Evolutionary conservation across 805 yeast species (phyloP), one percentile per base, ranked within the genome.

Genomic region (Yarrowia sp.): DNA sequence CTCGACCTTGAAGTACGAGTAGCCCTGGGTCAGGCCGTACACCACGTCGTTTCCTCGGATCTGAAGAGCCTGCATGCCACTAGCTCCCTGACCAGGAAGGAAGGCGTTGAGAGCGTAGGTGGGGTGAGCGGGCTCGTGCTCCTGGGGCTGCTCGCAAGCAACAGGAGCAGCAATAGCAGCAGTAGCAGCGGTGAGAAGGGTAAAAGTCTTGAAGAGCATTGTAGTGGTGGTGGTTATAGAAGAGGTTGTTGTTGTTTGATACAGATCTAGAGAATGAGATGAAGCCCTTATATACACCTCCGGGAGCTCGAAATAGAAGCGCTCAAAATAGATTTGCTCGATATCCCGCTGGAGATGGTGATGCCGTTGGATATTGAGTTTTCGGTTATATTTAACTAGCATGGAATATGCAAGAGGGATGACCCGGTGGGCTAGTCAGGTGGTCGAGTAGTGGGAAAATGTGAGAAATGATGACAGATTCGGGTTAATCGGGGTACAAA

Each of bases 81-180:
- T 2, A 30, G 52, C 52, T 15, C 52, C 52, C 38, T 47, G 17
- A 5, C 52, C 52, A 47, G 52, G 52, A 19, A 47, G 3, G 19
- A 47, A 9, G 12, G 19, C 38, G 19, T 47, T 15, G 19, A 30
- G 52, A 30, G 38, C 1, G 19, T 47, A 47, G 14, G 52, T 47
- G 19, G 38, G 52, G 19, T 47, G 52, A 14, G 34, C 3, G 14
- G 50, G 5, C 19, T 30, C 38, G 14, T 47, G 36, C 17, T 46
- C 50, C 50, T 24, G 36, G 14, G 52, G 38, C 13, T 24, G 13
- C 19, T 47, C 38, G 38, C 52, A 47, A 10, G 52, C 52, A 15
- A 47, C 38, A 15, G 52, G 52, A 30, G 52, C 52, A 30, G 52
- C 52, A 15, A 47, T 12, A 30, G 52, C 52, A 47, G 52, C 19